Evolutionary conservation across 2,329 filamentous ascomycete genomes (phyloP), one percentile per base, ranked within the genome.

Genomic region (Epichloe aotearoae): DNA sequence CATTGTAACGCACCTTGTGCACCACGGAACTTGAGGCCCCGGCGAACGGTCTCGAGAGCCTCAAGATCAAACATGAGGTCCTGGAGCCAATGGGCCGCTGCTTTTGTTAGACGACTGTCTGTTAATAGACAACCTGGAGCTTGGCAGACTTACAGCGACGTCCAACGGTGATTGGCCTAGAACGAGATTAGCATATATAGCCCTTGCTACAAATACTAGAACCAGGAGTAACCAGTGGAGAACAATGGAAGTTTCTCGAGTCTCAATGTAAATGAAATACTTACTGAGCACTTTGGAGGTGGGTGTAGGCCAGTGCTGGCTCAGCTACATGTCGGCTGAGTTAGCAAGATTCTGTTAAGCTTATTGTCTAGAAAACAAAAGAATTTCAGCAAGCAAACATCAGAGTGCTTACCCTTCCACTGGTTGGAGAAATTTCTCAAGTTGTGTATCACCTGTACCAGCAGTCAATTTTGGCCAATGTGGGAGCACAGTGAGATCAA

Each of bases 241-340:
- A 38, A 1, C 14, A 38, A 14, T 38, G 26, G 26, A 30, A 30
- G 26, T 30, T 30, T 30, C 8, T 10, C 1, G 26, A 11, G 26
- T 30, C 26, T 11, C 26, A 30, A 10, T 30, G 8, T 10, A 10
- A 10, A 30, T 4, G 8, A 11, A 30, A 30, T 0, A 30, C 26
- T 30, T 30, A 30, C 42, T 80, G 76, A 3, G 76, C 79, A 7
- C 79, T 71, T 64, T 86, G 82, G 44, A 80, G 73, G 66, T 91
- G 86, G 7, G 88, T 94, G 69, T 84, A 93, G 6, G 79, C 84
- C 4, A 93, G 75, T 26, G 83, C 84, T 2, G 87, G 84, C 56
- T 83, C 69, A 52, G 55, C 57, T 53, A 37, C 3, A 38, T 47
- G 44, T 5, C 19, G 19, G 26, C 20, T 8, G 38, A 33, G 47